Conservation (phyloP, 352 stramenopile species). For the Phytophthora litchii region DNA sequence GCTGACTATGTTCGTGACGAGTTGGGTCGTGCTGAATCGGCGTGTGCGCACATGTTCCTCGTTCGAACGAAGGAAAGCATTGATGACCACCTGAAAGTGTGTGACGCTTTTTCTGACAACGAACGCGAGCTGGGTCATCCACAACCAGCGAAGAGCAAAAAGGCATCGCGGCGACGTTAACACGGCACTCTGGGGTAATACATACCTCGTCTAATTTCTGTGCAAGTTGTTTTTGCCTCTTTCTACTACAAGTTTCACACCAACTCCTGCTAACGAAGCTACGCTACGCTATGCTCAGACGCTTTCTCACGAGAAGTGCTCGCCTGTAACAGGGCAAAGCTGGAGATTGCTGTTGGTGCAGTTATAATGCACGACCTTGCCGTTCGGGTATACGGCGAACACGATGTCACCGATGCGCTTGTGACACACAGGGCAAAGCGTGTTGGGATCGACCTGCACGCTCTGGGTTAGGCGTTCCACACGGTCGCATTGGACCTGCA, state of each 20-base stretch:
- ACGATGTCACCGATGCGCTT: conserved; percentile 91
- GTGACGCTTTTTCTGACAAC: conserved; percentile 66
- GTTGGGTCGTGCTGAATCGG: conserved; percentile 50
- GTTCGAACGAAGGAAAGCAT: conserved; percentile 62
- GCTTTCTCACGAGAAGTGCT: conserved; percentile 69
- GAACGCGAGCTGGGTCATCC: conserved; percentile 51
- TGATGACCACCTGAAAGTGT: conserved; percentile 73
- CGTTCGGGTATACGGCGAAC: conserved; percentile 87
- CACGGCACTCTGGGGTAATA: conserved; percentile 2
- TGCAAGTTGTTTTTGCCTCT: conserved; percentile 23
- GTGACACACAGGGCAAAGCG: conserved; percentile 79
- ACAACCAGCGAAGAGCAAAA: conserved; percentile 18
- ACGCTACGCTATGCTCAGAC: conserved; percentile 4
- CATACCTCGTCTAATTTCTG: conserved; percentile 33
- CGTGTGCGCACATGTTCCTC: conserved; percentile 76
- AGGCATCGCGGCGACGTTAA: conserved; percentile 25
- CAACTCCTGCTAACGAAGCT: conserved; percentile 28
- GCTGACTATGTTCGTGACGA: conserved; percentile 62
- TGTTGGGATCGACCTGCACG: conserved; percentile 85
- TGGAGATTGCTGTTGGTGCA: conserved; percentile 87
- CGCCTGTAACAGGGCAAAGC: conserved; percentile 79
- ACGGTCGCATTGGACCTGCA: conserved; percentile 88
- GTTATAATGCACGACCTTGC: conserved; percentile 89
- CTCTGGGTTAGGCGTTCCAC: conserved; percentile 80
- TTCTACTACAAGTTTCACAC: conserved; percentile 36